Evolutionary conservation across 2,329 filamentous ascomycete genomes (phyloP).

Genomic region (Monosporascus sp.): DNA sequence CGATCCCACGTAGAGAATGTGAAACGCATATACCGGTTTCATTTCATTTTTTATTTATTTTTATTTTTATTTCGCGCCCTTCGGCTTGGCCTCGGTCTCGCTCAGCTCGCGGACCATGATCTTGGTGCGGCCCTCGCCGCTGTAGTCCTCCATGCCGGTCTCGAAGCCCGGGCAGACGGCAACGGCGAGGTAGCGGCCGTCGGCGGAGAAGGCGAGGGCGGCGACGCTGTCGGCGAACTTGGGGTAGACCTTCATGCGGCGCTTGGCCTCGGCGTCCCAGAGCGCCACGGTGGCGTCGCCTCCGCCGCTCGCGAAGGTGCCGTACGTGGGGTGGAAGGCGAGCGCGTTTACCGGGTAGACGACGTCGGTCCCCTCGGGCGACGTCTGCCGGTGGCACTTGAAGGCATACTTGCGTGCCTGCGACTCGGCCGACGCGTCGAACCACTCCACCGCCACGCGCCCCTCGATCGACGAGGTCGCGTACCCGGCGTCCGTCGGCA

Average conservation of each 20-base stretch:
- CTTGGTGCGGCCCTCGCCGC: conserved; percentile 65
- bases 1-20: too few species aligned
- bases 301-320: conserved; percentile 84
- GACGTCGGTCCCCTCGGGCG: conserved; percentile 63
- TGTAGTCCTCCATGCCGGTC: conserved; percentile 75
- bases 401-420: conserved; percentile 96
- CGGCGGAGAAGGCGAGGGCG: conserved; percentile 67
- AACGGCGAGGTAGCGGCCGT: conserved; percentile 74
- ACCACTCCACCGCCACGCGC: conserved; percentile 95
- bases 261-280: conserved; percentile 89
- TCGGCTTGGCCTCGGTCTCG: conserved; percentile 83
- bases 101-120: conserved; percentile 78
- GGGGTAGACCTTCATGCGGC: conserved; percentile 83
- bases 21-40: too few species aligned
- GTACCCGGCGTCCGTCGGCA: conserved; percentile 95
- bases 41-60: not conserved
- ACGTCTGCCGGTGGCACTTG: conserved; percentile 88
- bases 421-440: conserved; percentile 80
- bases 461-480: conserved; percentile 91
- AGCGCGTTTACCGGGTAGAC: conserved; percentile 90
- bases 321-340: conserved; percentile 75
- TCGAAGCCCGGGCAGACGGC: conserved; percentile 84
- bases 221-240: conserved; percentile 75
- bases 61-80: conserved; percentile 59
- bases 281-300: conserved; percentile 88